Base-by-base conservation (phyloP, 1,284 basidiomycete genomes). In the Retiboletus flavoniger region DNA sequence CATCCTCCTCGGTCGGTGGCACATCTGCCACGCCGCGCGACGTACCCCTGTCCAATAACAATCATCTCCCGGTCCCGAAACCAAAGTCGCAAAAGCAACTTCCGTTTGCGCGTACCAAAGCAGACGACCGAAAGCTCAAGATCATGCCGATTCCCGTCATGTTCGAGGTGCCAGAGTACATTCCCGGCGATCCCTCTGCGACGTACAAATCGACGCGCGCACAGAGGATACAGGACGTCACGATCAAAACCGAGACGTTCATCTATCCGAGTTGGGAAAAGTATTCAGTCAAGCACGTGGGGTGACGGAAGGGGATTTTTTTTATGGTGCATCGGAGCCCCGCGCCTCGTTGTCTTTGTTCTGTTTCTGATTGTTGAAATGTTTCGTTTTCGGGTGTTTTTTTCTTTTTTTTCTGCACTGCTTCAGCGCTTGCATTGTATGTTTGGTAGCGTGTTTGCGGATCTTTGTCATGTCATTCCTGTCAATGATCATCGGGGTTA, bases 231-330 rank as follows among this genome's bases (percentile, higher is more conserved):
- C 72, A 71, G 58, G 71, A 68, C 53, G 72, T 76, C 55, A 72
- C 71, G 50, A 74, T 75, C 64, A 70, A 72, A 62, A 64, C 72
- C 32, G 77, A 83, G 65, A 74, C 77, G 50, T 75, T 79, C 47
- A 59, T 73, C 16, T 82, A 80, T 64, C 82, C 83, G 26, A 79
- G 77, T 50, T 87, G 85, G 84, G 78, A 85, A 65, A 73, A 81
- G 51, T 86, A 85, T 65, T 68, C 77, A 36, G 76, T 86, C 39
- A 76, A 75, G 58, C 73, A 70, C 50, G 68, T 69, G 14, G 72
- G 70, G 46, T 73, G 59, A 63, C 6, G 4, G 36, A 9, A 13
- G 16, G 2, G 24, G 13, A 3, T 4, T 36, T n/a, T 2, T 36
- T 14, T 21, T 32, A 8, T 32, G 41, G n/a, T 6, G 11, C 32